Base-by-base conservation (phyloP, 345 rosid species). In the Cochlearia excelsa region DNA sequence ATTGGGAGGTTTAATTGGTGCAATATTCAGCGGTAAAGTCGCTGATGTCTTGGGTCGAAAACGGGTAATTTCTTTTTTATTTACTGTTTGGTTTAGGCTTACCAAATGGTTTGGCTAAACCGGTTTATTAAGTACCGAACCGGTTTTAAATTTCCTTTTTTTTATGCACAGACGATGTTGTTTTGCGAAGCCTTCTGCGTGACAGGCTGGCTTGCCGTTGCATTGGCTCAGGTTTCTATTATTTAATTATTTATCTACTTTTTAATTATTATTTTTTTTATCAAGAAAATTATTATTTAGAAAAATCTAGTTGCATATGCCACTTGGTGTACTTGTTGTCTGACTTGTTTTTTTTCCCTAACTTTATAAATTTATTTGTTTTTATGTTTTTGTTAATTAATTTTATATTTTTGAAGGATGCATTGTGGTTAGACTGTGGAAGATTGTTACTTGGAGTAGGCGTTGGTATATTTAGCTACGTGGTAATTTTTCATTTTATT, bases 131-230 rank as follows among this genome's bases (percentile, higher is more conserved):
- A 3, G 41, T 46, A 69, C 37, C 47, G 30, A 49, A 49, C 68
- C 54, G 53, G 42, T 45, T 9, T 8, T 6, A 48, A 16, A 16
- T 16, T 16, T 16, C 23, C 63, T 33, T 30, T 0, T 46, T 16
- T 3, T 16, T 54, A 30, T 34, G 2, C 3, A n/a, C 81, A 80
- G 84, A 63, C 78, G 4, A 77, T 80, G 79, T 40, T 71, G 71
- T 73, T 65, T 50, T 63, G 75, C 26, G 71, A 69, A 51, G 16
- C 57, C 8, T 75, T 74, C 37, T 77, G 72, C 70, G 26, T 52
- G 2, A 26, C 50, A 8, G 81, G 81, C 5, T 80, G 81, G 81
- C 79, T 77, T 72, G 72, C 65, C 0, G 54, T 74, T 0, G 76
- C 74, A 42, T 40, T 68, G n/a, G 70, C 84, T 9, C 52, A 77